phyloP scores from a whole-genome alignment of 208 protist species.

The Strigomonas culicis region DNA sequence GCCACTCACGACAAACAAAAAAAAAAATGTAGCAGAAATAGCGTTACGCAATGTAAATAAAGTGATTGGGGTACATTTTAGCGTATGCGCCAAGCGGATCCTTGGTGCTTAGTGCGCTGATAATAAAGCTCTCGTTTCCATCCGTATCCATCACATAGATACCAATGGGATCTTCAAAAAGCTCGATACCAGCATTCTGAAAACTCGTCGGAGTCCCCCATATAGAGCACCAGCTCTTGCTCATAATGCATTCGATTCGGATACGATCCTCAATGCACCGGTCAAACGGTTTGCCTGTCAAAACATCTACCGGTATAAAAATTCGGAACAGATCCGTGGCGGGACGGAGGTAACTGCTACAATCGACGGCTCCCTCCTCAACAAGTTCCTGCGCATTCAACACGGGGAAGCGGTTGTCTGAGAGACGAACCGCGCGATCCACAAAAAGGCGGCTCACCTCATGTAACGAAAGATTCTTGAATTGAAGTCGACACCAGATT shows the following conservation, averaged over 20 bases:
- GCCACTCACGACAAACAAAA: background rate
- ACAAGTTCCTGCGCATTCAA: background rate
- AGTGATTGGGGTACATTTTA: background rate
- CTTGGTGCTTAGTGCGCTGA: background rate
- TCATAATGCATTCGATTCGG: slow-evolving; percentile 3
- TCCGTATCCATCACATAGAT: background rate
- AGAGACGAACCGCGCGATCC: background rate
- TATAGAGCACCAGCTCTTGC: slow-evolving; percentile 9
- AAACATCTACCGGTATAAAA: slow-evolving; percentile 1
- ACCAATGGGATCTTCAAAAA: background rate
- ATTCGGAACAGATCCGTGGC: background rate
- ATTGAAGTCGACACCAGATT: background rate
- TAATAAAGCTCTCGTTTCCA: slow-evolving; percentile 5
- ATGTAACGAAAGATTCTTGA: background rate
- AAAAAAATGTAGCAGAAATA: slow-evolving; percentile 3
- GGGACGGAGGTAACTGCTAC: background rate
- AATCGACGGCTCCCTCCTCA: background rate
- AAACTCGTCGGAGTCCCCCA: slow-evolving; percentile 3
- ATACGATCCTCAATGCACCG: background rate
- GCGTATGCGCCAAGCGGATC: background rate
- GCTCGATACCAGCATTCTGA: background rate
- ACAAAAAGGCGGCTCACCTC: background rate
- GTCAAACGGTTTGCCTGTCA: background rate
- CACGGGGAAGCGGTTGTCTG: background rate
- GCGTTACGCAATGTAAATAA: slow-evolving; percentile 4